Conservation (phyloP, 2,329 filamentous ascomycete species). For the Torrubiellomyces zombiae region DNA sequence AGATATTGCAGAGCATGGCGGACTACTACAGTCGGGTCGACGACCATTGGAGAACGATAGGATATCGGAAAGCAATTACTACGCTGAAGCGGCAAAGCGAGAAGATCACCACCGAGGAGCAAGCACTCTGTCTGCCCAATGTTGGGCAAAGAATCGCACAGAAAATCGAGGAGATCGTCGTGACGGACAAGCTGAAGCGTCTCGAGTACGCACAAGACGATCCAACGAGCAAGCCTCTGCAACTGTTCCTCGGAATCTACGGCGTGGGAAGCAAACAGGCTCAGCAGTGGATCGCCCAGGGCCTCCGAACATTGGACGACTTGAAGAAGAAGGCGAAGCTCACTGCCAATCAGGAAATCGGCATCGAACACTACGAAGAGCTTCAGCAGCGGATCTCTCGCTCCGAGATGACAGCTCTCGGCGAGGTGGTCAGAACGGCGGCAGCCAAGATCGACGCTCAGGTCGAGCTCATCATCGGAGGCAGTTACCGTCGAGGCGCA, state of each 20-base stretch:
- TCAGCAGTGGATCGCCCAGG: constrained; percentile 58
- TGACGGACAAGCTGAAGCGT: constrained; percentile 52
- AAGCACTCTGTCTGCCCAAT: constrained; percentile 50
- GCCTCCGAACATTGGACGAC: constrained; percentile 59
- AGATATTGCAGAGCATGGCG: constrained; percentile 62
- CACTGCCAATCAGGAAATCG: constrained; percentile 53
- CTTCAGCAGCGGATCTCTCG: constrained; percentile 66
- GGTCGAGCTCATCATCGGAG: constrained; percentile 59
- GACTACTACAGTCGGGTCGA: constrained; percentile 59
- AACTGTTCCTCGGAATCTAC: constrained; percentile 63
- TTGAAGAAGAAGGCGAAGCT: constrained; percentile 44
- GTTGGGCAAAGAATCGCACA: constrained; percentile 59
- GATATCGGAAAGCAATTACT: constrained; percentile 64
- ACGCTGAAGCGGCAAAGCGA: constrained; percentile 48
- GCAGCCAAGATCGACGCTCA: constrained; percentile 42
- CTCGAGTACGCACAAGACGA: constrained; percentile 57
- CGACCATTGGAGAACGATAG: constrained; percentile 59
- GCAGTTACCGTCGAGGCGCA: constrained; percentile 72
- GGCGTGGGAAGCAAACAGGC: constrained; percentile 58
- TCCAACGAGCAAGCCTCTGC: constrained; percentile 45
- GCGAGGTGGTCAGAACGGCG: constrained; percentile 40
- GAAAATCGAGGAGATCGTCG: constrained; percentile 81
- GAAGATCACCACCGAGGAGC: constrained; percentile 49
- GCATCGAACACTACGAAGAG: constrained; percentile 65
- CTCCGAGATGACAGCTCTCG: constrained; percentile 55